These are phyloP conservation scores for Tetracladium maxilliforme DNA, from an alignment of 2,329 filamentous ascomycete species.

Conservation along the genomic window DNA sequence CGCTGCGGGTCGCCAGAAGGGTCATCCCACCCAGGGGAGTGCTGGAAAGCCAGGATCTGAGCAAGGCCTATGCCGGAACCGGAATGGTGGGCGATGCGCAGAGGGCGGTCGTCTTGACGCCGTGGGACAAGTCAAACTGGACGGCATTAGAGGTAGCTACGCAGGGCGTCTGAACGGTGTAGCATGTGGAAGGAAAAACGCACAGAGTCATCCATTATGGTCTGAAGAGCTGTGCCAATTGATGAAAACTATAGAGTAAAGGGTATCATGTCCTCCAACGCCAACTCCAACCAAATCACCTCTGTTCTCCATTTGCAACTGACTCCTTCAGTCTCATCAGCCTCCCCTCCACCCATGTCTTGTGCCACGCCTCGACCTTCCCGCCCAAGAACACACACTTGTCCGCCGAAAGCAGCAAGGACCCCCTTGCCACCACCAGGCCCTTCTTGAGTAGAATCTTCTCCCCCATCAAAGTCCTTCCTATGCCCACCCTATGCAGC, in stretches of 20 bases:
- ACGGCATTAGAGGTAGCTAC: constrained; percentile 55
- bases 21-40: constrained; percentile 59
- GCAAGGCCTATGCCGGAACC: constrained; percentile 60
- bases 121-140: constrained; percentile 61
- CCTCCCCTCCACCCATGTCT: constrained; percentile 57
- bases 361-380: constrained; percentile 70
- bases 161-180: too few relatives aligned
- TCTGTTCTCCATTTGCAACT: too few relatives aligned
- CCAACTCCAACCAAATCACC: too few relatives aligned
- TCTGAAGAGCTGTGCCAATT: too few relatives aligned
- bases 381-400: constrained; percentile 68
- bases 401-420: constrained; percentile 60
- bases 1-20: constrained; percentile 61
- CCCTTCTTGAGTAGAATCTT: constrained; percentile 63
- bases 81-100: constrained; percentile 61
- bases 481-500: constrained; percentile 50
- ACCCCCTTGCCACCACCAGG: constrained; percentile 58
- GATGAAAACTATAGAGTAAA: too few relatives aligned
- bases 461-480: constrained; percentile 61
- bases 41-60: constrained; percentile 54
- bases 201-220: too few relatives aligned
- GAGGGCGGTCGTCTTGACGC: constrained; percentile 62
- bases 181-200: too few relatives aligned
- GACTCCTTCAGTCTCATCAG: constrained; percentile 53
- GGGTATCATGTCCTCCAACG: too few relatives aligned